Conservation (phyloP, 805 yeast genomes). For the Zygosaccharomyces gambellarensis region DNA sequence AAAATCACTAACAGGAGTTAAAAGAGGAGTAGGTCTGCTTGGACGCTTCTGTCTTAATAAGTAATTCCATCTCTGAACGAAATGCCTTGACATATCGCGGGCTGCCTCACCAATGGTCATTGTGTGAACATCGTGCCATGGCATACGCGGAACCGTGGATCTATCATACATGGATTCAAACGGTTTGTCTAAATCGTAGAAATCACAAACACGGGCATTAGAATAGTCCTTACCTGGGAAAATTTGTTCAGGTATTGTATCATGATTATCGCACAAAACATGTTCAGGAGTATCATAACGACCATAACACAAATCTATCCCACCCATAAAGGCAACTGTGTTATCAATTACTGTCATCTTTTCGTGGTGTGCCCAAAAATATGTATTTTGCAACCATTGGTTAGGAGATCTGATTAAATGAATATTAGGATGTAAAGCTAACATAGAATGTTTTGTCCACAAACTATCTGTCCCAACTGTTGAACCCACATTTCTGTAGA, state of each 20-base stretch:
- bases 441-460: conserved; percentile 89
- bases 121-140: conserved; percentile 99
- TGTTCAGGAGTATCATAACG: conserved; percentile 97
- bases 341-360: conserved; percentile 83
- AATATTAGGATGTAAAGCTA: conserved; percentile 79
- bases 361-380: conserved; percentile 99
- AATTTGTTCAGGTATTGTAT: conserved; percentile 45
- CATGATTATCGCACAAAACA: conserved; percentile 72
- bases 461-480: conserved; percentile 91
- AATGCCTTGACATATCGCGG: conserved; percentile 86
- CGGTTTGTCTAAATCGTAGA: conserved; percentile 73
- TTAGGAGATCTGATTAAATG: conserved; percentile 93
- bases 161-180: conserved; percentile 91
- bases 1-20: conserved; percentile 89
- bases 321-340: conserved; percentile 87
- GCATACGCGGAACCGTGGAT: conserved; percentile 81
- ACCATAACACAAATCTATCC: conserved; percentile 93
- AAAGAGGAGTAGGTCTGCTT: conserved; percentile 83
- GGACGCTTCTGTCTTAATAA: conserved; percentile 90
- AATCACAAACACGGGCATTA: conserved; percentile 89
- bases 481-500: conserved; percentile 89
- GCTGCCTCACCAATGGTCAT: conserved; percentile 92
- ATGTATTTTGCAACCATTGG: conserved; percentile 86
- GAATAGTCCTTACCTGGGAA: conserved; percentile 98
- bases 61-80: conserved; percentile 97